phyloP scores from a whole-genome alignment of 345 rosid species.

The Populus nigra region DNA sequence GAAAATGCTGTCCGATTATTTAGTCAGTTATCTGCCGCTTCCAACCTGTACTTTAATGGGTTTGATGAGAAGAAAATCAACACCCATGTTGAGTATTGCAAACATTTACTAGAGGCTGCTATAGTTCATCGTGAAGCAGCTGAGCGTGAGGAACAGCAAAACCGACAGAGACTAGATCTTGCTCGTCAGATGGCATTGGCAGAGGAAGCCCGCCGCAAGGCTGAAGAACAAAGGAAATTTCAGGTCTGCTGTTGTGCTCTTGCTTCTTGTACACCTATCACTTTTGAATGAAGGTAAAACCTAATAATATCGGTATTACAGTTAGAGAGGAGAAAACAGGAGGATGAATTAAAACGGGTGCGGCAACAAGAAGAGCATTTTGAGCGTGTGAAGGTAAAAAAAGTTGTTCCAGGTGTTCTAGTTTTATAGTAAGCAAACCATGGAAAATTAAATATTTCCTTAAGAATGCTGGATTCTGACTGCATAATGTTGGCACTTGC shows the following conservation, averaged over 20 bases:
- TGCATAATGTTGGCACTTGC: slow-evolving; percentile 11
- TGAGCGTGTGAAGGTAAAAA: slow-evolving; percentile 73
- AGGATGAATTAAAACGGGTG: slow-evolving; percentile 80
- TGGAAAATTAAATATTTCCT: background rate
- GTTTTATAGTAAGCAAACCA: too few relatives aligned
- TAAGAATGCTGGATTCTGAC: slow-evolving; percentile 15
- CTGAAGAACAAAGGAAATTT: slow-evolving; percentile 89
- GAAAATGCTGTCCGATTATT: slow-evolving; percentile 93
- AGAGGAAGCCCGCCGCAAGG: slow-evolving; percentile 97
- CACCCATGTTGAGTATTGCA: slow-evolving; percentile 95
- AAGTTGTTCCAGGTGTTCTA: too few relatives aligned
- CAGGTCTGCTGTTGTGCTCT: slow-evolving; percentile 48
- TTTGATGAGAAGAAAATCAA: slow-evolving; percentile 96
- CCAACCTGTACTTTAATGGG: slow-evolving; percentile 89
- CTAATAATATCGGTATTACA: slow-evolving; percentile 22
- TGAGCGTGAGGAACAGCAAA: slow-evolving; percentile 88
- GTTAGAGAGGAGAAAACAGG: slow-evolving; percentile 94
- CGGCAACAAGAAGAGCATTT: slow-evolving; percentile 89
- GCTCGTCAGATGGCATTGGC: slow-evolving; percentile 96
- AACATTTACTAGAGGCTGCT: slow-evolving; percentile 87
- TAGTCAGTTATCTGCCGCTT: slow-evolving; percentile 82
- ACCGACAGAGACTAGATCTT: slow-evolving; percentile 83
- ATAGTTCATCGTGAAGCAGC: slow-evolving; percentile 95
- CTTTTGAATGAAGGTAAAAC: background rate
- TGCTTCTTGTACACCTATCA: slow-evolving; percentile 7